A percentile compares a stretch with the other conserved stretches of the same genome.
Conservation (phyloP, 495 filamentous ascomycete species). For the Trichoderma erinaceum region DNA sequence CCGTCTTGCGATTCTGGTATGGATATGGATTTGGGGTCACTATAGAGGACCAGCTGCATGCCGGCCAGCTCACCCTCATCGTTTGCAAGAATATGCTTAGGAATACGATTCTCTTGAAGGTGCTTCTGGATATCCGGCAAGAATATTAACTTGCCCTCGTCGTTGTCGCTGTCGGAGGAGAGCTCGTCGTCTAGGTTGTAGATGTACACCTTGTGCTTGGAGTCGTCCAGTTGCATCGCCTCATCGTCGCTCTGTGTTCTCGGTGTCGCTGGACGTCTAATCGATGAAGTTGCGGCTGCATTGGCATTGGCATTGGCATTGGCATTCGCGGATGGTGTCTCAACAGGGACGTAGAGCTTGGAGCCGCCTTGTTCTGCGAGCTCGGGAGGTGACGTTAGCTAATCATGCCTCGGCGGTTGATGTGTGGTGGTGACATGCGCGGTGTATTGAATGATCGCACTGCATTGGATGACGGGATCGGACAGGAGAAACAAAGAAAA, state of each 20-base stretch:
- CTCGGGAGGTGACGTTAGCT: not conserved
- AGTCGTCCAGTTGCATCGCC: conserved; percentile 81
- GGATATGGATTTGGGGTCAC: conserved; percentile 66
- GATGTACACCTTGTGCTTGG: conserved; percentile 81
- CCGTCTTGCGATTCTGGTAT: conserved; percentile 72
- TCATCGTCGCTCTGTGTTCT: conserved; percentile 39
- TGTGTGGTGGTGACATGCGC: too few relatives aligned
- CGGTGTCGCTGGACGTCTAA: not conserved
- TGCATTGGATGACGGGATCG: conserved; percentile 21
- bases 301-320: conserved; percentile 8
- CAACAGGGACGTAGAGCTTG: conserved; percentile 52
- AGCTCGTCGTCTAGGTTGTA: conserved; percentile 85
- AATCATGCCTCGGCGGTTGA: not conserved
- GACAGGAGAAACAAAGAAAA: conserved; percentile 9
- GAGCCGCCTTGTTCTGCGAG: conserved; percentile 46
- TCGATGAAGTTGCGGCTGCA: not conserved
- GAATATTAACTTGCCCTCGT: conserved; percentile 59
- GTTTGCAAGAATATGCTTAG: conserved; percentile 54
- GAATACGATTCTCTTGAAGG: conserved; percentile 58
- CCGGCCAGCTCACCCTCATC: conserved; percentile 40
- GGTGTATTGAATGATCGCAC: not conserved
- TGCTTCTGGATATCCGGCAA: conserved; percentile 79
- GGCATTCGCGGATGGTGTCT: conserved; percentile 21
- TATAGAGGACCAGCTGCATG: conserved; percentile 76
- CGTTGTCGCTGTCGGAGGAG: conserved; percentile 46